Evolutionary conservation across 306 rosid genomes (phyloP).

Genomic region (Dalbergia oliveri): DNA sequence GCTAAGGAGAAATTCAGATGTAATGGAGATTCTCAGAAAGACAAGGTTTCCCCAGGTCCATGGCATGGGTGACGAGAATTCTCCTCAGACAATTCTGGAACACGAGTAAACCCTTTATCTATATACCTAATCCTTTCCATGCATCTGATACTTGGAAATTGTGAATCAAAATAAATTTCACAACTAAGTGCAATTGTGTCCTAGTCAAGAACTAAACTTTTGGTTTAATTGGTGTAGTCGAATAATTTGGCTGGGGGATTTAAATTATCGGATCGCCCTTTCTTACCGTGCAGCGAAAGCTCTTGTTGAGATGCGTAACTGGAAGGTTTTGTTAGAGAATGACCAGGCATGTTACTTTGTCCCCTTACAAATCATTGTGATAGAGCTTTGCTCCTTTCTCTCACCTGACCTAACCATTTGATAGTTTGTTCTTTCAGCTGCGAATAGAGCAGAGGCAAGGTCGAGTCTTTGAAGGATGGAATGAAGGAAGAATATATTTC

Average conservation of each 20-base stretch:
- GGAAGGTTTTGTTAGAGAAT: conserved; percentile 79
- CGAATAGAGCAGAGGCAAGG: conserved; percentile 81
- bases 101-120: conserved; percentile 68
- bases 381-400: conserved; percentile 23
- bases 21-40: conserved; percentile 84
- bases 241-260: conserved; percentile 90
- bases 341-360: conserved; percentile 71
- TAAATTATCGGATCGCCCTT: conserved; percentile 89
- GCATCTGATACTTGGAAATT: conserved; percentile 24
- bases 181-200: background rate
- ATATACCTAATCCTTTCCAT: conserved; percentile 14
- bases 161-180: conserved; percentile 5
- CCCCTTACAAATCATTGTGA: conserved; percentile 23
- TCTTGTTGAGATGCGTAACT: conserved; percentile 86
- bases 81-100: conserved; percentile 83
- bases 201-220: conserved; percentile 15
- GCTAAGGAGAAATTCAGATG: conserved; percentile 86
- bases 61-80: conserved; percentile 63
- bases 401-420: conserved; percentile 45
- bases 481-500: conserved; percentile 85
- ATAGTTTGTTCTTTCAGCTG: conserved; percentile 61
- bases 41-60: conserved; percentile 79
- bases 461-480: conserved; percentile 82
- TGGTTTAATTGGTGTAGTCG: conserved; percentile 63
- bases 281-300: conserved; percentile 79